Evolutionary conservation across 805 yeast genomes (phyloP).

Genomic region (Metschnikowia matae): DNA sequence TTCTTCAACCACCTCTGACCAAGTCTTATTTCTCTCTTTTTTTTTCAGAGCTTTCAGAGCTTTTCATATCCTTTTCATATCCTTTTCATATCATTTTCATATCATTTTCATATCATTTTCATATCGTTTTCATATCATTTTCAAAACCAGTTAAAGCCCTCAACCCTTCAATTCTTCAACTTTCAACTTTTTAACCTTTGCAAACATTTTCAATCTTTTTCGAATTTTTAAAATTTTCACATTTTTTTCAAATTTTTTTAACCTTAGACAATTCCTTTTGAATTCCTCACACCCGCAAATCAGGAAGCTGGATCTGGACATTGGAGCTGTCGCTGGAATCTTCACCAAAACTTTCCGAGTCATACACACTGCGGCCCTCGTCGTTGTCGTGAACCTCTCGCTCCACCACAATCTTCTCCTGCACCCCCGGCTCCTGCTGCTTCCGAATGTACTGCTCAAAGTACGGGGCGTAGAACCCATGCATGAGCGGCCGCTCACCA

Average conservation of each 20-base stretch:
- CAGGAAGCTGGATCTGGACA: constrained; percentile 29
- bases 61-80: no score
- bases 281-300: not conserved
- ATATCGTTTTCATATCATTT: no score
- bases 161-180: no score
- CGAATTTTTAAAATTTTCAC: no score
- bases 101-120: no score
- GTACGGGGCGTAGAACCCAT: constrained; percentile 9
- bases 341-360: constrained; percentile 10
- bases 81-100: no score
- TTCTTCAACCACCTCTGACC: no score
- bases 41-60: no score
- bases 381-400: not conserved
- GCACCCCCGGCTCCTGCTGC: not conserved
- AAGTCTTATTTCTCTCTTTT: no score
- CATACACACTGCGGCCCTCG: constrained; percentile 1
- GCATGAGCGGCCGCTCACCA: not conserved
- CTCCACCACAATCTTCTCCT: not conserved
- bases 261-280: not conserved
- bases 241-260: not conserved
- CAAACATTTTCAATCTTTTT: no score
- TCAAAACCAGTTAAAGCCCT: no score
- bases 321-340: constrained; percentile 24
- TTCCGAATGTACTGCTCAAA: constrained; percentile 14
- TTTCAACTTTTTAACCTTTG: no score